Evolutionary conservation across 768 basidiomycete genomes (phyloP), one percentile per base, ranked within the genome.

Genomic region (Lepiota venenata): DNA sequence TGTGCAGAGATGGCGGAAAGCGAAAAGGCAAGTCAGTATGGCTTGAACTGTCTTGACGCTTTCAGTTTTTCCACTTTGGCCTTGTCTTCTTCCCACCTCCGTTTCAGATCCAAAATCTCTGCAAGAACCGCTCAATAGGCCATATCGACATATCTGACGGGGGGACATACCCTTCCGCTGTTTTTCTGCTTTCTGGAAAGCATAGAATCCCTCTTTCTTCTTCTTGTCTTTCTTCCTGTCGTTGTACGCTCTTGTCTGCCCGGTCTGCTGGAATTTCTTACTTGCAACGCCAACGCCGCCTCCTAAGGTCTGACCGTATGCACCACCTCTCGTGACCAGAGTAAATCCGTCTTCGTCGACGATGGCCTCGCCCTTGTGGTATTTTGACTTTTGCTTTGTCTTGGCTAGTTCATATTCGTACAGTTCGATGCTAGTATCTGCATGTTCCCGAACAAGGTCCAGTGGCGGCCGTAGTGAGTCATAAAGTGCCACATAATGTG

Each of bases 341-440:
- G 93, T 96, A 67, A 96, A 98, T 2, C 94, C 94, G 57, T 98
- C 94, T 56, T 90, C 93, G 66, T 98, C 94, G 40, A 96, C 89
- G 52, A 96, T 77, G 5, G 89, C 92, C 63, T 93, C 92, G 18
- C 91, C 91, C 65, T 91, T 91, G 60, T 74, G 78, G 63, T 88
- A 91, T 64, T 82, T 77, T 20, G 83, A 81, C 64, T 79, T 77
- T 59, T 80, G 82, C 64, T 77, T 84, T 58, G 71, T 71, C 67
- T 81, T 83, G 25, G 81, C 80, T 38, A 80, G 71, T 55, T 87
- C 79, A 64, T 84, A 83, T 63, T 96, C 94, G 74, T 83, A 93
- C 21, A 82, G 72, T 29, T 79, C 83, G 68, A 96, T 85, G 22
- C 80, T 81, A 2, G 84, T 81, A 65, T 95, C 91, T 0, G 91